A percentile compares a stretch with the other conserved stretches of the same genome.
These are phyloP conservation scores for Heliocybe sulcata DNA, from an alignment of 1,284 basidiomycete genomes.

Conservation along the genomic window DNA sequence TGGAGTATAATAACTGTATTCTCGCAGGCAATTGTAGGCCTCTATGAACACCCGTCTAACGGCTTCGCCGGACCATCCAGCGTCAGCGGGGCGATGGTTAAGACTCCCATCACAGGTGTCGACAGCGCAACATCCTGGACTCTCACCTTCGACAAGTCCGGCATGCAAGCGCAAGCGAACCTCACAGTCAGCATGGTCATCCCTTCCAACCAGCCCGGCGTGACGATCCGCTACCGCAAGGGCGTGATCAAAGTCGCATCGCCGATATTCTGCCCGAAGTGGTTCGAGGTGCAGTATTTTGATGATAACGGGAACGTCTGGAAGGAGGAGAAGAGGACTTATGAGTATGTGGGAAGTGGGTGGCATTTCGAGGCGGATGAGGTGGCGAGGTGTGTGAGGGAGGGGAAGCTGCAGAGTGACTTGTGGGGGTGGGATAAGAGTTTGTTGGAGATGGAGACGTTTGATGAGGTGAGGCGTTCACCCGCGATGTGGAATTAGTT, in stretches of 20 bases:
- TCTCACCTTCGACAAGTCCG: conserved; percentile 50
- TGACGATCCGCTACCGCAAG: conserved; percentile 58
- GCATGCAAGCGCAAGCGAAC: conserved; percentile 47
- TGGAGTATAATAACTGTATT: background rate
- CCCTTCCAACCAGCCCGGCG: conserved; percentile 36
- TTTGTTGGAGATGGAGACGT: conserved; percentile 70
- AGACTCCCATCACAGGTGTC: conserved; percentile 71
- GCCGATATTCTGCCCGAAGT: conserved; percentile 58
- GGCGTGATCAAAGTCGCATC: conserved; percentile 57
- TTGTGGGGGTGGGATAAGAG: conserved; percentile 75
- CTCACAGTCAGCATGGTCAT: conserved; percentile 58
- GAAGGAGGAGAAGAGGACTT: conserved; percentile 45
- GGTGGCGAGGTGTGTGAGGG: conserved; percentile 72
- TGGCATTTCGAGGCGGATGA: conserved; percentile 81
- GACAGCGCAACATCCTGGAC: conserved; percentile 76
- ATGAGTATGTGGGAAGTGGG: conserved; percentile 54
- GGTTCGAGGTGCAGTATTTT: conserved; percentile 58
- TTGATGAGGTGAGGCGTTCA: conserved; percentile 66
- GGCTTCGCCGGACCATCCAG: conserved; percentile 43
- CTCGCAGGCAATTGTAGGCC: conserved; percentile 59
- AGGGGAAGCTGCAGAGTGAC: conserved; percentile 69
- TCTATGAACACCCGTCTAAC: conserved; percentile 79
- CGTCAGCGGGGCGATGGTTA: conserved; percentile 60
- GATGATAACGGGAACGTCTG: conserved; percentile 41
- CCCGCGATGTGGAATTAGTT: too few relatives aligned